These are phyloP conservation scores for Clitocybe nebularis DNA, from an alignment of 1,284 basidiomycete species.

Conservation along the genomic window DNA sequence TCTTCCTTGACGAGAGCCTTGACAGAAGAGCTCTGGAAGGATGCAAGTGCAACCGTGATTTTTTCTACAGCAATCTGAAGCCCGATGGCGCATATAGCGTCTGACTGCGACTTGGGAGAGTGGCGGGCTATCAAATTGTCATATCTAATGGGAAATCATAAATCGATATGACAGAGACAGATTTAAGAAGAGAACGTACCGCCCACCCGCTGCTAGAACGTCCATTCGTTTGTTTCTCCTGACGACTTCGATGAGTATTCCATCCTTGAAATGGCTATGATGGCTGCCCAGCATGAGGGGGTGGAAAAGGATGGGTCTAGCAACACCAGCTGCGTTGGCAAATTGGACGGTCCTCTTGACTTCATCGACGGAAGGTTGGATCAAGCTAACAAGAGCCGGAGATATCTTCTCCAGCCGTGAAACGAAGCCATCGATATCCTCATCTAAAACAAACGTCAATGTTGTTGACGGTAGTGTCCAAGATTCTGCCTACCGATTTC, in stretches of 20 bases:
- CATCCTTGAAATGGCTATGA: slow-evolving; percentile 66
- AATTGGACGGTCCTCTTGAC: slow-evolving; percentile 64
- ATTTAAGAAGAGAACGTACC: slow-evolving; percentile 53
- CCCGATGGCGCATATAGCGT: slow-evolving; percentile 64
- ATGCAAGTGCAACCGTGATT: slow-evolving; percentile 68
- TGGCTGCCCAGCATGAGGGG: slow-evolving; percentile 70
- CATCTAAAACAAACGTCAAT: slow-evolving; percentile 37
- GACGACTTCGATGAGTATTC: slow-evolving; percentile 73
- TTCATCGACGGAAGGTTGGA: slow-evolving; percentile 53
- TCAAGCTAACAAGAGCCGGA: slow-evolving; percentile 42
- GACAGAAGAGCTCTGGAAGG: slow-evolving; percentile 69
- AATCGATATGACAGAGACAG: background rate
- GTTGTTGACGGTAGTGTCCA: background rate
- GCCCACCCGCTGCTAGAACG: slow-evolving; percentile 76
- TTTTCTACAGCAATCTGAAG: slow-evolving; percentile 80
- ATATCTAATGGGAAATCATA: slow-evolving; percentile 46
- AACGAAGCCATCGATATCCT: slow-evolving; percentile 56
- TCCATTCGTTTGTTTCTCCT: slow-evolving; percentile 65
- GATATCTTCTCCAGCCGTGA: slow-evolving; percentile 59
- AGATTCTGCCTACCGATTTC: slow-evolving; percentile 47
- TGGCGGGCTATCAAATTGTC: slow-evolving; percentile 68
- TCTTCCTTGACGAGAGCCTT: slow-evolving; percentile 72
- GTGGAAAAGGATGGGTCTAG: slow-evolving; percentile 58
- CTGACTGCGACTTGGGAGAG: slow-evolving; percentile 48
- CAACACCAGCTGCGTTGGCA: slow-evolving; percentile 60